Evolutionary conservation across 352 stramenopile genomes (phyloP).

Genomic region (Achlya hypogyna): DNA sequence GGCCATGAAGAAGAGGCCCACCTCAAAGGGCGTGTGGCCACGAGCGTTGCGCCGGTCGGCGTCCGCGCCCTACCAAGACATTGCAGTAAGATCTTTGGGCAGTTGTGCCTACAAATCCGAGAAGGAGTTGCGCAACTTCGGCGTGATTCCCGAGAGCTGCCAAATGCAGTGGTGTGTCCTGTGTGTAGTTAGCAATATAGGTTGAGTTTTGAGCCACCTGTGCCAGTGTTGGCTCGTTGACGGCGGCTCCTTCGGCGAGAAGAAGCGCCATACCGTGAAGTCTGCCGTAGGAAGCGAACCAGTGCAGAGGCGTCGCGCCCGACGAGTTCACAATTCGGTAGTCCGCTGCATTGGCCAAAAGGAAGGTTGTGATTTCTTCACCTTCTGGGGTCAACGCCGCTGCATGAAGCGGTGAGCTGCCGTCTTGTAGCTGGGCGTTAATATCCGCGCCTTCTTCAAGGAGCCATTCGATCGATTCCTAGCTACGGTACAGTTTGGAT

Average conservation of each 20-base stretch:
- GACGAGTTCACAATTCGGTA: not conserved
- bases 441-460: not conserved
- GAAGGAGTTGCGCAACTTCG: not conserved
- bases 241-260: not conserved
- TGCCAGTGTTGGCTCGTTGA: not conserved
- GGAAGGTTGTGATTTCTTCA: not conserved
- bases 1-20: not conserved
- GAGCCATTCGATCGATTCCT: not conserved
- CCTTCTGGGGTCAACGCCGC: not conserved
- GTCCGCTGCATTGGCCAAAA: not conserved
- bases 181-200: not conserved
- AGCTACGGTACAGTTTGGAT: not conserved
- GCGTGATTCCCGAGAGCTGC: not conserved
- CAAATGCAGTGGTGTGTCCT: not conserved
- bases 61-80: not conserved
- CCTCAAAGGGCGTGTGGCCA: not conserved
- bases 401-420: not conserved
- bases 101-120: not conserved
- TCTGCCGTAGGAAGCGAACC: not conserved
- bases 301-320: not conserved
- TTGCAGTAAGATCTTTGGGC: not conserved
- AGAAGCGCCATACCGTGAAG: not conserved
- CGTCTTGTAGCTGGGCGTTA: not conserved
- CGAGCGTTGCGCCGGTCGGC: not conserved
- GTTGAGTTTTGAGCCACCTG: not conserved